Conservation (phyloP, 2,329 filamentous ascomycete genomes). For the Alternaria arbusti region DNA sequence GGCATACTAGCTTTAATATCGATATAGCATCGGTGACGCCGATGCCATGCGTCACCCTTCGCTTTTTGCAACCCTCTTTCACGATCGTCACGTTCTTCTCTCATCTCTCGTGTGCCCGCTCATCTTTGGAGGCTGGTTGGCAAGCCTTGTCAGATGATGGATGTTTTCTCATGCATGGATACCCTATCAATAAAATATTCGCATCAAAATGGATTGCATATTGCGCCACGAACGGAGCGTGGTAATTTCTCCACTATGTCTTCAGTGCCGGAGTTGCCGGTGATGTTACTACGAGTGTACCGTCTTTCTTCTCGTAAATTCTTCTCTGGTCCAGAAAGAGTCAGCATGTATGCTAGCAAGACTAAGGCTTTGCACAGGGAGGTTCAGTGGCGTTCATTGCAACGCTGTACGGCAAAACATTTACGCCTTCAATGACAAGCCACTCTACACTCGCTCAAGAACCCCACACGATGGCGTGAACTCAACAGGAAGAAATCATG, state of each 20-base stretch:
- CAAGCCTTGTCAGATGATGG: constrained; percentile 33
- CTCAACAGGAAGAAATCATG: neutral
- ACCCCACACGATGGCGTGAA: neutral
- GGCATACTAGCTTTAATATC: constrained; percentile 28
- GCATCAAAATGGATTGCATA: constrained; percentile 17
- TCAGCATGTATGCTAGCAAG: constrained; percentile 9
- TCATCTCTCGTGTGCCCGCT: constrained; percentile 19
- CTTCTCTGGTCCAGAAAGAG: constrained; percentile 1
- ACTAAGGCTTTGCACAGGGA: constrained; percentile 5
- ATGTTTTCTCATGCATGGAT: constrained; percentile 41
- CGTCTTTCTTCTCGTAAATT: neutral
- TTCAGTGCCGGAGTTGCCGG: constrained; percentile 14
- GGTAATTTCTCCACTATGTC: constrained; percentile 9
- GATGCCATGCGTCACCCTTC: constrained; percentile 24
- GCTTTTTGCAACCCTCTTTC: constrained; percentile 16
- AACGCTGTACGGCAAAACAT: neutral
- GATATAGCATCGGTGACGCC: constrained; percentile 32
- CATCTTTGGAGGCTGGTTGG: neutral
- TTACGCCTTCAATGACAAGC: neutral
- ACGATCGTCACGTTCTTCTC: constrained; percentile 28
- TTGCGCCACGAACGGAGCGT: constrained; percentile 5
- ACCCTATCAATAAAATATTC: constrained; percentile 35
- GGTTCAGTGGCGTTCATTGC: constrained; percentile 7
- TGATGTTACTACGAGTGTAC: constrained; percentile 1
- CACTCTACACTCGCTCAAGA: constrained; percentile 8